Base-by-base conservation (phyloP, 2,329 filamentous ascomycete species). In the Aspergillus felis region DNA sequence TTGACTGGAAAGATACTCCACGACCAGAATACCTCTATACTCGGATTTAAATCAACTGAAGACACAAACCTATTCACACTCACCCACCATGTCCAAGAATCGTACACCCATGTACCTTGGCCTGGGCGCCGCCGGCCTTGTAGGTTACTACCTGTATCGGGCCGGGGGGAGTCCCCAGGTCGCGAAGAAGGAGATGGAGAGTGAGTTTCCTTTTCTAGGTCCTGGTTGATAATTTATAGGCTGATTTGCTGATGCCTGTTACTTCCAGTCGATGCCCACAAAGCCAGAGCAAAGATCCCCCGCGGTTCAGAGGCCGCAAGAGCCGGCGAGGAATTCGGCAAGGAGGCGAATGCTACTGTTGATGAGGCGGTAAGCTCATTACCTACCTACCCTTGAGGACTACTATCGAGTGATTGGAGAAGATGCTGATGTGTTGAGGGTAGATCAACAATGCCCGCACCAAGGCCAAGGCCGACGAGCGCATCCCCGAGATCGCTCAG, bases 121-220 rank as follows among this genome's bases (percentile, higher is more conserved):
- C 66, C 76, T 86, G 64, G 84, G 81, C 58, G 86, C 84, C 63
- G 87, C 83, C 32, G 85, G 84, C 67, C 88, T 86, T 63, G 79
- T 87, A 57, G 91, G 89, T 47, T 97, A 96, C 82, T 97, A 97
- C 81, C 84, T 97, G 61, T 99, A 96, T 82, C 82, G 78, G 53
- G 89, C 92, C 17, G 93, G 93, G 60, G 92, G 93, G 57, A 84
- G 86, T 74, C 82, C 91, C 53, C 90, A 89, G 76, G 86, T 84
- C 51, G 93, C 92, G n/a, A 86, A 92, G 82, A 90, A 93, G 81
- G 82, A 94, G 75, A 83, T 90, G 65, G 90, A 96, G 80, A 84
- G 93, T 96, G 79, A 49, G 86, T 79, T 25, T 44, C 14, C 12
- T 50, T 50, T 27, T 47, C 14, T 53, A 25, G 27, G 8, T 9